Base-by-base conservation (phyloP, 768 basidiomycete genomes). In the Hygrophoropsis aurantiaca region DNA sequence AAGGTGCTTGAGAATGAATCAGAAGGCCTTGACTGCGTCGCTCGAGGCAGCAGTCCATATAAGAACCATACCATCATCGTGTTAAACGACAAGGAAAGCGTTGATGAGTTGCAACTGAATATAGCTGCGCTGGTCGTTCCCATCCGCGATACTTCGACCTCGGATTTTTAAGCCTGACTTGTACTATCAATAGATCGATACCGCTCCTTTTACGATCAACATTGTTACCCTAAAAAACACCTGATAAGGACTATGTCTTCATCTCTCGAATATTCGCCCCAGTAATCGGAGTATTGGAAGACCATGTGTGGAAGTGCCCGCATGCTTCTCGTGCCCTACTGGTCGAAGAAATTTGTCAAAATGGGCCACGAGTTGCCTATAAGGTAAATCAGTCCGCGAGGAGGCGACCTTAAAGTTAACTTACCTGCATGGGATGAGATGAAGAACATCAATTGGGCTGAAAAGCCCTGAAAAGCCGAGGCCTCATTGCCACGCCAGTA, bases 221-320 rank as follows among this genome's bases (percentile, higher is more conserved):
- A 54, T 74, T 13, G 51, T 80, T 20, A 78, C 79, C 64, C 66
- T n/a, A 23, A 47, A 53, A 21, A 58, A 68, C 54, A 4, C 59
- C 67, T 0, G 64, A 53, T 23, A 56, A 56, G 5, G 52, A 66
- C 10, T 67, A 66, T 42, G 55, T 54, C 13, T 82, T 79, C 59
- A 60, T 72, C 18, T 79, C 79, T 6, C 70, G 81, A 4, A 74
- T 80, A 69, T 80, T 82, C 53, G 63, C 73, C 5, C 77, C 75
- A 6, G 42, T 38, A 1, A 23, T 47, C 7, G 51, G 46, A 55
- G 59, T 42, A 13, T 64, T 64, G 4, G 79, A 81, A 60, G 80
- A 81, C 47, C 69, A 65, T n/a, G 79, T 81, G 78, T 48, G 80
- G 80, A 11, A 75, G 75, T 30, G 77, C 79, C 0, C 80, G 81